Conservation (phyloP, 1,139 yeast genomes). For the Geotrichum aggregatum region DNA sequence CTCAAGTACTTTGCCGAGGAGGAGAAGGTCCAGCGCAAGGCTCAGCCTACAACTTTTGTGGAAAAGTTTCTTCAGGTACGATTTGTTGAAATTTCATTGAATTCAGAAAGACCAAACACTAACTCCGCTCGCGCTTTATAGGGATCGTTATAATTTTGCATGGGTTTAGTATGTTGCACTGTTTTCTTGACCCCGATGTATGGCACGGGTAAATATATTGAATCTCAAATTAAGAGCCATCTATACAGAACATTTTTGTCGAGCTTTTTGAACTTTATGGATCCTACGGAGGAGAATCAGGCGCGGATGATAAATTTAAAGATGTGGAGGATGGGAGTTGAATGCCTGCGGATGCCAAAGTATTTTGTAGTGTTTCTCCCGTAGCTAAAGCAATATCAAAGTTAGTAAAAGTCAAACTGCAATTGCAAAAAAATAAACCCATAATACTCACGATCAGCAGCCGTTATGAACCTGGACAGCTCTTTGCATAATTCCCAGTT, state of each 20-base stretch:
- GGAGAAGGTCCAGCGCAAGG: constrained; percentile 38
- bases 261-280: no score
- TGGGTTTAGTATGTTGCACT: no score
- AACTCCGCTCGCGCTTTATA: constrained; percentile 2
- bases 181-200: no score
- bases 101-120: no score
- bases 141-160: constrained; percentile 13
- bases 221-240: no score
- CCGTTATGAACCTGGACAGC: constrained; percentile 40
- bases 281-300: neutral
- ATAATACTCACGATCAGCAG: constrained; percentile 35
- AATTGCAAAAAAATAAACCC: neutral
- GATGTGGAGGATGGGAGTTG: neutral
- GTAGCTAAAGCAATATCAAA: constrained; percentile 16
- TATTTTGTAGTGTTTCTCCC: constrained; percentile 28
- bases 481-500: constrained; percentile 43
- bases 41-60: constrained; percentile 44
- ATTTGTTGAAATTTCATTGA: neutral
- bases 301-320: no score
- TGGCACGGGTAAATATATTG: no score
- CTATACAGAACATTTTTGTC: neutral
- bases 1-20: constrained; percentile 75
- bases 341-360: constrained; percentile 15
- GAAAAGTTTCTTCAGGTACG: constrained; percentile 55
- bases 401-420: neutral